phyloP scores from a whole-genome alignment of 2,329 filamentous ascomycete genomes.

The Rutstroemia sp. region DNA sequence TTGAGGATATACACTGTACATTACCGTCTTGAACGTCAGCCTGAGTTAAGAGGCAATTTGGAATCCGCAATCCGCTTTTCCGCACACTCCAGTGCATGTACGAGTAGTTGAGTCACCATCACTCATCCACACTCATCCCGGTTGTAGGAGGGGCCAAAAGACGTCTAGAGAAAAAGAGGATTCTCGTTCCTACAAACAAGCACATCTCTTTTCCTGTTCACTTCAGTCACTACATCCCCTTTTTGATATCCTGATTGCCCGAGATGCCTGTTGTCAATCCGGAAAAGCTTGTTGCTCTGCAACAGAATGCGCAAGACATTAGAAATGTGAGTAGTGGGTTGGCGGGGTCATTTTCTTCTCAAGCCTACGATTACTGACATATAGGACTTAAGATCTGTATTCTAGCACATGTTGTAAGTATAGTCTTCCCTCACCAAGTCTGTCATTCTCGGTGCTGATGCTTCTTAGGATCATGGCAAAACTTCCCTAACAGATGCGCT shows the following conservation, averaged over 20 bases:
- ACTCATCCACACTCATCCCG: not conserved
- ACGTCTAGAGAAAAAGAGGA: no score
- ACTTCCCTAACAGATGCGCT: conserved; percentile 94
- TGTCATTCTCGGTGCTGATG: not conserved
- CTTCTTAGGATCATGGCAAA: conserved; percentile 79
- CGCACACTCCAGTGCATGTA: no score
- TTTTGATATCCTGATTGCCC: conserved; percentile 2
- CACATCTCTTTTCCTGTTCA: no score
- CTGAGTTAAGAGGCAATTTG: no score
- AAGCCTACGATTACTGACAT: conserved; percentile 11
- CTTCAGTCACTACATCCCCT: no score
- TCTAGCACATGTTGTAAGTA: conserved; percentile 75
- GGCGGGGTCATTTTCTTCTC: conserved; percentile 17
- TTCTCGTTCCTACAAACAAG: no score
- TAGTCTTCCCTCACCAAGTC: not conserved
- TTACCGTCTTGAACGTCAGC: no score
- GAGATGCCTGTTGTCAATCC: conserved; percentile 85
- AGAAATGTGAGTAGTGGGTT: conserved; percentile 64
- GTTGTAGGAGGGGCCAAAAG: no score
- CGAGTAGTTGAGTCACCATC: not conserved
- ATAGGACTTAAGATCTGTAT: conserved; percentile 69
- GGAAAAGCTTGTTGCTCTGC: conserved; percentile 84
- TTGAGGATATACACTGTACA: no score
- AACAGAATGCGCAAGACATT: conserved; percentile 80
- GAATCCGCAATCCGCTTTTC: no score